phyloP scores from a whole-genome alignment of 2,329 filamentous ascomycete genomes.

The Arthrobotrys megalospora region DNA sequence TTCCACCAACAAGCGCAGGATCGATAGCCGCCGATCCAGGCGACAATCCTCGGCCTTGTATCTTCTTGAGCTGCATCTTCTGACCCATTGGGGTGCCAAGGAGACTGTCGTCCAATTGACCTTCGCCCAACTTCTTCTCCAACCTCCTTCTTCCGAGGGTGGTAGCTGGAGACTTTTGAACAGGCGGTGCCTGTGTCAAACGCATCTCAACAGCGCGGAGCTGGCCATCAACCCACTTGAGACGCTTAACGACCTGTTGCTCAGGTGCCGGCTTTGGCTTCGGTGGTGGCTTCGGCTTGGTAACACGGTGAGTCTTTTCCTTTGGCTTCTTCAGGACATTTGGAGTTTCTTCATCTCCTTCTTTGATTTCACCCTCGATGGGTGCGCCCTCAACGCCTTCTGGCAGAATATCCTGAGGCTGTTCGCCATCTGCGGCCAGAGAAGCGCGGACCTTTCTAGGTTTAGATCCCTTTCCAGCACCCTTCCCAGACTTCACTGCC shows the following conservation, averaged over 20 bases:
- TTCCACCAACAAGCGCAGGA: conserved; percentile 51
- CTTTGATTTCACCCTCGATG: conserved; percentile 21
- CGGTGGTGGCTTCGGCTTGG: conserved; percentile 49
- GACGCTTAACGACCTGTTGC: conserved; percentile 56
- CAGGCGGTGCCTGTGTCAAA: conserved; percentile 53
- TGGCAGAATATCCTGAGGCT: conserved; percentile 23
- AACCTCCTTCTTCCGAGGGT: conserved; percentile 48
- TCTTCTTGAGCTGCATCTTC: conserved; percentile 46
- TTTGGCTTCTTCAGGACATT: conserved; percentile 52
- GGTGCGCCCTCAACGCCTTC: conserved; percentile 27
- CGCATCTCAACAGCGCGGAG: conserved; percentile 55
- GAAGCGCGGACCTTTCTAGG: conserved; percentile 53
- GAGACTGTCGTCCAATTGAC: conserved; percentile 28
- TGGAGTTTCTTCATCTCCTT: conserved; percentile 42
- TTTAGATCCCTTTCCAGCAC: conserved; percentile 41
- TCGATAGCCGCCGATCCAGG: conserved; percentile 53
- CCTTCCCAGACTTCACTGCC: conserved; percentile 57
- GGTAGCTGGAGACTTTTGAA: conserved; percentile 56
- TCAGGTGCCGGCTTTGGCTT: conserved; percentile 56
- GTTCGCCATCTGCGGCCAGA: conserved; percentile 29
- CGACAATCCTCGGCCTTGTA: conserved; percentile 39
- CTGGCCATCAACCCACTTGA: conserved; percentile 57
- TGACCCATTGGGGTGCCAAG: conserved; percentile 18
- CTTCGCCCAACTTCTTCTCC: conserved; percentile 51
- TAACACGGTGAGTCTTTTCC: conserved; percentile 54